These are phyloP conservation scores for Vitrella brassicaformis DNA, from an alignment of 73 alveolate species.

Conservation along the genomic window DNA sequence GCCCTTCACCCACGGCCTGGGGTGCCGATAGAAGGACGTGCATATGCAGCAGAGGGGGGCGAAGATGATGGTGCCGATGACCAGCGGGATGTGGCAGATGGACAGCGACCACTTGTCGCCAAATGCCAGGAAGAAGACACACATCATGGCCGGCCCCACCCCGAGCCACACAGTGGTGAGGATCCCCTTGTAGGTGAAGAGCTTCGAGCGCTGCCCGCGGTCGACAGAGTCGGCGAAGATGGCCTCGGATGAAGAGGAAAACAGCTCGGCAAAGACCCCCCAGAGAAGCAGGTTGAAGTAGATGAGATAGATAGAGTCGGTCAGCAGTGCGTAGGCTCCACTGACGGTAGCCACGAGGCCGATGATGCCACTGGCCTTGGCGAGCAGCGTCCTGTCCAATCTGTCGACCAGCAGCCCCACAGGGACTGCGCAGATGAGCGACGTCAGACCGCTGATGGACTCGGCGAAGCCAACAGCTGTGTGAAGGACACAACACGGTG, in stretches of 20 bases:
- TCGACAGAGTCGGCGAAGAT: neutral
- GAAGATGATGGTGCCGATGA: neutral
- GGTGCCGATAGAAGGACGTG: neutral
- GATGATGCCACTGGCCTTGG: neutral
- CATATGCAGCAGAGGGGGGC: neutral
- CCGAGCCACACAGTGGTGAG: neutral
- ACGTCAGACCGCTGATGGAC: neutral
- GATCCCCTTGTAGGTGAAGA: neutral
- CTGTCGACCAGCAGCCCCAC: neutral
- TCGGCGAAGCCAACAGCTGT: neutral
- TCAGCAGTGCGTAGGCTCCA: neutral
- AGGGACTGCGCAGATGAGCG: neutral
- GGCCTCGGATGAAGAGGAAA: neutral
- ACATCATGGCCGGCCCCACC: neutral
- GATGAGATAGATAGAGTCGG: neutral
- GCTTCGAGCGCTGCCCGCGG: neutral
- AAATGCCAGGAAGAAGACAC: too few species aligned
- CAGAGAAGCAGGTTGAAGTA: neutral
- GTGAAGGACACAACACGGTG: neutral
- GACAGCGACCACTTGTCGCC: neutral
- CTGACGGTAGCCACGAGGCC: neutral
- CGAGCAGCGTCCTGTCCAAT: neutral
- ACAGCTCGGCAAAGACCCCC: neutral
- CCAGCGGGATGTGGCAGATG: neutral
- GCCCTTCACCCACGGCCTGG: neutral